phyloP scores from a whole-genome alignment of 129 eudicot genomes.

The Glebionis coronaria region DNA sequence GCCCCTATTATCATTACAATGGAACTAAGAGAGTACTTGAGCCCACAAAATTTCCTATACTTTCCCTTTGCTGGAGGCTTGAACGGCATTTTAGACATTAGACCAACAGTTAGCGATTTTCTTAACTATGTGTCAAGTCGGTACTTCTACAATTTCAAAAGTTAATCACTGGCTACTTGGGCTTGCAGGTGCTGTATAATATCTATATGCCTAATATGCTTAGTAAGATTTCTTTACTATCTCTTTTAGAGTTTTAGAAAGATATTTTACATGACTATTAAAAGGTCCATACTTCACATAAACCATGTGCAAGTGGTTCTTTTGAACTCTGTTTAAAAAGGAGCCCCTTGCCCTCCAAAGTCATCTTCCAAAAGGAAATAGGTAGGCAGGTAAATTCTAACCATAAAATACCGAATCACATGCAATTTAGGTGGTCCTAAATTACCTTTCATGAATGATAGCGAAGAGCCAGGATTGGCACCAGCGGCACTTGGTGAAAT shows the following conservation, averaged over 20 bases:
- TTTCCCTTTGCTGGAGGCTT: too few species aligned
- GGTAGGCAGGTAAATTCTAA: background rate
- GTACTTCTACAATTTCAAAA: too few species aligned
- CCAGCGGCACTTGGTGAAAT: constrained; percentile 62
- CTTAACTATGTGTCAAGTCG: too few species aligned
- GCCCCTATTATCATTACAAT: too few species aligned
- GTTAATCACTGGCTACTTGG: too few species aligned
- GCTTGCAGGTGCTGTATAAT: too few species aligned
- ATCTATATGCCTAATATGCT: too few species aligned
- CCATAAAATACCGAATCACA: background rate
- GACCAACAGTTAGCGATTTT: too few species aligned
- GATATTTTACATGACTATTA: background rate
- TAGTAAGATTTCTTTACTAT: background rate
- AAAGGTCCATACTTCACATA: background rate
- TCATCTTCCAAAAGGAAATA: background rate
- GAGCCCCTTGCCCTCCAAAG: background rate
- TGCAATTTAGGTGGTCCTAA: constrained; percentile 3
- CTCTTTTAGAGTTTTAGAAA: background rate
- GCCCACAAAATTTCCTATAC: too few species aligned
- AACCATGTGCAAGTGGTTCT: background rate
- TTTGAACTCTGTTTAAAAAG: background rate
- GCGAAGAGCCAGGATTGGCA: constrained; percentile 83
- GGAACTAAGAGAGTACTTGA: too few species aligned
- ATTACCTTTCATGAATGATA: constrained; percentile 93
- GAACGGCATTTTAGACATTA: too few species aligned